These are phyloP conservation scores for Solanum ossicruentum DNA, from an alignment of 257 asterid species.

Conservation along the genomic window DNA sequence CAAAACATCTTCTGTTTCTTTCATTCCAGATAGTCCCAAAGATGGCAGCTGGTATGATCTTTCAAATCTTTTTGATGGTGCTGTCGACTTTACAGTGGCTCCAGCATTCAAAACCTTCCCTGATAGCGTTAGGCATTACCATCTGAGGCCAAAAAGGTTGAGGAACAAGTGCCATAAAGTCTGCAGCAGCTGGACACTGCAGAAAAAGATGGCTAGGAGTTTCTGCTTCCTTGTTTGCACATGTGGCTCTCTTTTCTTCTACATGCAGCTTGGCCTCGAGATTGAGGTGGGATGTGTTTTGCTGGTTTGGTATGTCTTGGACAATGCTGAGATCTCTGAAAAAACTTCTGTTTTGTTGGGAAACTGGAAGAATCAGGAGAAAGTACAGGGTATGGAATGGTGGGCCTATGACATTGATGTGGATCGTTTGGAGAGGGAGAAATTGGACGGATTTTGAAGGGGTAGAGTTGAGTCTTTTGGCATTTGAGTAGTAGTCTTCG, in stretches of 20 bases:
- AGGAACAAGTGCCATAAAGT: neutral
- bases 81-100: neutral
- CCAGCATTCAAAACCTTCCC: neutral
- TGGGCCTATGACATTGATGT: neutral
- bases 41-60: neutral
- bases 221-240: neutral
- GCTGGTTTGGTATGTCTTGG: neutral
- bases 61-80: neutral
- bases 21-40: neutral
- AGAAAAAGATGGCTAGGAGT: neutral
- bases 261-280: neutral
- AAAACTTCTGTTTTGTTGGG: neutral
- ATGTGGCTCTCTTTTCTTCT: neutral
- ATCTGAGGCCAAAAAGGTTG: neutral
- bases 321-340: neutral
- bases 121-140: neutral
- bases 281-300: neutral
- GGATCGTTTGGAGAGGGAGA: neutral
- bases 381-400: neutral
- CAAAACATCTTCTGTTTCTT: neutral
- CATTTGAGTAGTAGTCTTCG: neutral
- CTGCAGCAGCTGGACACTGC: neutral
- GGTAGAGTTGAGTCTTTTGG: neutral
- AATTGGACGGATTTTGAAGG: neutral
- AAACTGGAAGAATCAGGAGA: neutral